These are phyloP conservation scores for Yarrowia sp. DNA, from an alignment of 805 yeast species.

Conservation along the genomic window DNA sequence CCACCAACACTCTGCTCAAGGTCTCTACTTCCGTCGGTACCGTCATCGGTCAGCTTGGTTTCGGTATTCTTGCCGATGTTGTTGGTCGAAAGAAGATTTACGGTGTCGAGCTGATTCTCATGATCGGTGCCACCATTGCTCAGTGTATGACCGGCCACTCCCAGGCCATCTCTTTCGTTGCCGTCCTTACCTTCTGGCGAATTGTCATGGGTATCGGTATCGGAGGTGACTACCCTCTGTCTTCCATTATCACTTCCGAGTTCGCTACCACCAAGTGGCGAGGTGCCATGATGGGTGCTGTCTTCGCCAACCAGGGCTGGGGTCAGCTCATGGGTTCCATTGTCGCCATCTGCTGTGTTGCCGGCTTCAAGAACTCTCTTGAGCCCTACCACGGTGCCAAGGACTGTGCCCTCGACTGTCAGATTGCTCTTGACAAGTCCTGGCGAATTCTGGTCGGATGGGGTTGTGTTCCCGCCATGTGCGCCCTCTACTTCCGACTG, in stretches of 20 bases:
- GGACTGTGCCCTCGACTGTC: conserved; percentile 71
- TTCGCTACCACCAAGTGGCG: conserved; percentile 95
- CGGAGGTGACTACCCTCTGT: conserved; percentile 96
- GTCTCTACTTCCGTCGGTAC: conserved; percentile 94
- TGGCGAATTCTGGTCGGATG: conserved; percentile 92
- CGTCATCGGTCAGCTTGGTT: conserved; percentile 86
- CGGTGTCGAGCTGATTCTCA: conserved; percentile 84
- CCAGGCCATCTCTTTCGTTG: conserved; percentile 74
- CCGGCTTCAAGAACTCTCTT: conserved; percentile 73
- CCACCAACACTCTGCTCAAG: conserved; percentile 78
- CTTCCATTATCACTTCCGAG: conserved; percentile 92
- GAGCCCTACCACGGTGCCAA: conserved; percentile 60
- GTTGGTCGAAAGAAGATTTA: conserved; percentile 87
- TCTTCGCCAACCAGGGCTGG: conserved; percentile 96
- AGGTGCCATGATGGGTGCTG: conserved; percentile 97
- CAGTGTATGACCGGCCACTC: conserved; percentile 79
- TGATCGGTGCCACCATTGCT: conserved; percentile 78
- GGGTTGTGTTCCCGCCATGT: conserved; percentile 86
- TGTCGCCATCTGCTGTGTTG: conserved; percentile 76
- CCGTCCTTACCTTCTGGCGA: conserved; percentile 78
- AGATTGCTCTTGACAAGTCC: conserved; percentile 85
- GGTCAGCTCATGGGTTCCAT: conserved; percentile 92
- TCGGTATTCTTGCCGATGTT: conserved; percentile 81
- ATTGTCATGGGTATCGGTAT: conserved; percentile 94
- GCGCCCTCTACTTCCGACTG: conserved; percentile 86